A percentile compares a stretch with the other conserved stretches of the same genome.
Conservation (phyloP, 2,329 filamentous ascomycete species). For the Cryphonectria carpinicola region DNA sequence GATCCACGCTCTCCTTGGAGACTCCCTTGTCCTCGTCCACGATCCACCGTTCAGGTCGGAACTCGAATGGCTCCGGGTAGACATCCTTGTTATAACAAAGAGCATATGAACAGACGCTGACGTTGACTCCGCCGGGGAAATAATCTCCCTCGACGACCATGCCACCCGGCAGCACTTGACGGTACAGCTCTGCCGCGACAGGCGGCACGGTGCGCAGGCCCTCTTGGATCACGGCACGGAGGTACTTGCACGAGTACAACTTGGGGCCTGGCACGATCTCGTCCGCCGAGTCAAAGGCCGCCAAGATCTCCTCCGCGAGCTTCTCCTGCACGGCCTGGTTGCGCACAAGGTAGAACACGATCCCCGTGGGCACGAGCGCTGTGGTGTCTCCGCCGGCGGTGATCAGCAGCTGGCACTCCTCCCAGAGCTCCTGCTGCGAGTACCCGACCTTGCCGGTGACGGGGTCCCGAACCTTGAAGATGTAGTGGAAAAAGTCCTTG, state of each 20-base stretch:
- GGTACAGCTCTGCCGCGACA: neutral
- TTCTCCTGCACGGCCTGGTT: slow-evolving; percentile 10
- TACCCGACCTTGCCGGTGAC: slow-evolving; percentile 34
- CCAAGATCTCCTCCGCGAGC: slow-evolving; percentile 16
- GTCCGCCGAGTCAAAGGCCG: neutral
- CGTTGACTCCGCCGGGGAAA: slow-evolving; percentile 14
- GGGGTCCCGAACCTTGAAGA: slow-evolving; percentile 32
- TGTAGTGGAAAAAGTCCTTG: slow-evolving; percentile 36
- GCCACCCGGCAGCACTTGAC: slow-evolving; percentile 13
- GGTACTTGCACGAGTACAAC: slow-evolving; percentile 31
- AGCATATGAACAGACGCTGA: slow-evolving; percentile 3
- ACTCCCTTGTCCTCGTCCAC: slow-evolving; percentile 10
- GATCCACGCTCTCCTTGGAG: slow-evolving; percentile 6
- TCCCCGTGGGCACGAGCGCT: slow-evolving; percentile 11
- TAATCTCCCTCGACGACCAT: slow-evolving; percentile 11
- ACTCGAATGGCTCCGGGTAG: slow-evolving; percentile 17
- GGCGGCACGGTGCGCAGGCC: slow-evolving; percentile 34
- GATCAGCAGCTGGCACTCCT: slow-evolving; percentile 32
- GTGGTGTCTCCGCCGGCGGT: slow-evolving; percentile 27
- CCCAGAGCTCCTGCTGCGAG: slow-evolving; percentile 31
- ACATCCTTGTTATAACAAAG: slow-evolving; percentile 20
- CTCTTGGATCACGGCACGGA: slow-evolving; percentile 35
- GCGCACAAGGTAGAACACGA: slow-evolving; percentile 23
- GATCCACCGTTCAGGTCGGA: slow-evolving; percentile 19
- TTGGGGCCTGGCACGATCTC: slow-evolving; percentile 11